These are phyloP conservation scores for Trichosanthes truncata DNA, from an alignment of 306 rosid species.

Conservation along the genomic window DNA sequence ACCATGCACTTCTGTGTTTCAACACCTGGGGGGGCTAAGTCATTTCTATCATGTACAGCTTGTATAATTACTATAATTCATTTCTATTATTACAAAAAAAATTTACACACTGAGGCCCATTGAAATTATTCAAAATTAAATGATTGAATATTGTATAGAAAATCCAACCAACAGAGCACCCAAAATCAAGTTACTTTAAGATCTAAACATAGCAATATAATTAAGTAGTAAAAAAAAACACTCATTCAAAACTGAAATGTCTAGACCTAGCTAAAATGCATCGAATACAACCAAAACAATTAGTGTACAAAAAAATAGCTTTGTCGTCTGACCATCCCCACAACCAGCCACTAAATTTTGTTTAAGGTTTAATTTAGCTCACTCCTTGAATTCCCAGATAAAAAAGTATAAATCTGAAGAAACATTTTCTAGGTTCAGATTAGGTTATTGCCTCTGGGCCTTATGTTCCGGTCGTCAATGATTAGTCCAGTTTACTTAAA, in stretches of 20 bases:
- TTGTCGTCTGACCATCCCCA: background rate
- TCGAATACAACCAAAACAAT: background rate
- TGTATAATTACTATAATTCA: background rate
- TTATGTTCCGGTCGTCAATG: background rate
- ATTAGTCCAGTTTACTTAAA: background rate
- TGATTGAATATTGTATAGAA: background rate
- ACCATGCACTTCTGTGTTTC: background rate
- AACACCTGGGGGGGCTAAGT: background rate
- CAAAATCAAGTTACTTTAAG: background rate
- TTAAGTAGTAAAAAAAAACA: background rate
- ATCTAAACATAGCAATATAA: background rate
- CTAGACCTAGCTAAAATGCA: background rate
- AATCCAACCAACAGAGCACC: background rate
- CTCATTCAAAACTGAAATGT: background rate
- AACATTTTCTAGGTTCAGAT: background rate
- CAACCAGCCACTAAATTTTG: background rate
- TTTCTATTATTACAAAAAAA: background rate
- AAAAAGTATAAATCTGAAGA: too few species aligned
- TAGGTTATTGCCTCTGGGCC: background rate
- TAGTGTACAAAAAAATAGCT: background rate
- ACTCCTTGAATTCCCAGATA: background rate
- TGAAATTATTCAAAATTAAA: background rate
- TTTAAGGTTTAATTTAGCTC: background rate
- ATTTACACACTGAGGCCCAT: background rate
- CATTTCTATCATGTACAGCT: background rate